Base-by-base conservation (phyloP, 1,284 basidiomycete genomes). In the Marasmius fiardii region DNA sequence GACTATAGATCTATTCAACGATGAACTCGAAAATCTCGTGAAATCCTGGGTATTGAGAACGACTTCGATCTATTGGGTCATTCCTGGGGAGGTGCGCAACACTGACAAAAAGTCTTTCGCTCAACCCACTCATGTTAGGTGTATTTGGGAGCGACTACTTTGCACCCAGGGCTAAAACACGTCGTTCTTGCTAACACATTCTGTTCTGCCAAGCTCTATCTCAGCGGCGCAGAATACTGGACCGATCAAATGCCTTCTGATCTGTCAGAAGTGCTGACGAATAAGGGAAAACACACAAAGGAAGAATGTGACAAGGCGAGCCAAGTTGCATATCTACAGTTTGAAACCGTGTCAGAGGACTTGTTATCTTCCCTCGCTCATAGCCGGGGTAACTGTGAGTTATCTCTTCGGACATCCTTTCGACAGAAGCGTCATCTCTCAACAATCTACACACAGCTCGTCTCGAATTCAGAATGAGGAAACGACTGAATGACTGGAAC, bases 1-100 rank as follows among this genome's bases (percentile, higher is more conserved):
- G 76, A 71, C 70, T 1, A 57, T 69, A 4, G 65, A 72, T 2
- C 69, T 77, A 16, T 78, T 75, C 63, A 61, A 76, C 57, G 65
- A 71, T 51, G 72, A 79, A 62, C 70, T 79, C 20, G 70, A 71
- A 16, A 73, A 71, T 52, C 58, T 79, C 7, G 54, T 75, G 16
- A 23, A 52, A 18, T 60, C 34, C 62, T 78, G 1, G 63, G 64
- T 1, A 68, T 77, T 54, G 44, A 53, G 18, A 56, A 62, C 16
- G 52, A 65, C 35, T 78, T 69, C 56, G 67, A 70, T 58, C 57
- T 78, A 2, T 55, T 70, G 8, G 77, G 76, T 1, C 74, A 77
- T 43, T 77, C 73, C 6, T 76, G 76, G 75, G 78, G 78, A 49
- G 55, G 56, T 51, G 21, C 33, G 31, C 43, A 26, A 23, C n/a